Conservation (phyloP, 768 basidiomycete species). For the Chalciporus chontae region DNA sequence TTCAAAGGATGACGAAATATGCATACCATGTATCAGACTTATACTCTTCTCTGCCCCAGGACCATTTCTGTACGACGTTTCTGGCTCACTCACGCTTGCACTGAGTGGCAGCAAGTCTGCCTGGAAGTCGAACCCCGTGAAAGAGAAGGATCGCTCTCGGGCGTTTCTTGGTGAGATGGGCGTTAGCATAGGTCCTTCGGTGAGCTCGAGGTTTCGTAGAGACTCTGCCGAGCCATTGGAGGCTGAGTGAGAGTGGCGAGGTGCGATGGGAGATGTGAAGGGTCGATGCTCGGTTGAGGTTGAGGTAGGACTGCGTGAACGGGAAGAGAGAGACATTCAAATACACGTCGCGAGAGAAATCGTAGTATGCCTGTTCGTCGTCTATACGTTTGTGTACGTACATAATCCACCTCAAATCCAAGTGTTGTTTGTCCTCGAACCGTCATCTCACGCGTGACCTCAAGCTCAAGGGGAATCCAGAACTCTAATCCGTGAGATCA, state of each 20-base stretch:
- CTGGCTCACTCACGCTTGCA: constrained; percentile 71
- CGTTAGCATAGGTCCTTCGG: constrained; percentile 51
- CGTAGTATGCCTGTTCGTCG: not conserved
- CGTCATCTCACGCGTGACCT: too few relatives aligned
- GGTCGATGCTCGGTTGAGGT: constrained; percentile 10
- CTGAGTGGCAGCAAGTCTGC: constrained; percentile 74
- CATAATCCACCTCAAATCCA: too few relatives aligned
- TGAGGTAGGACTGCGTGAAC: constrained; percentile 16
- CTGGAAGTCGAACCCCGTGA: constrained; percentile 77
- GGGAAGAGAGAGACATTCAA: constrained; percentile 20
- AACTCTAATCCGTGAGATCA: too few relatives aligned
- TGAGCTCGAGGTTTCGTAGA: constrained; percentile 74
- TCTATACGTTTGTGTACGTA: too few relatives aligned
- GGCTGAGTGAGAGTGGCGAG: constrained; percentile 1
- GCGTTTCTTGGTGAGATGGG: constrained; percentile 7
- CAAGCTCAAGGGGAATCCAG: too few relatives aligned
- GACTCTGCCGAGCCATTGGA: constrained; percentile 64
- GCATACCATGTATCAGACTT: constrained; percentile 70
- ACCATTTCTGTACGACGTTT: constrained; percentile 41
- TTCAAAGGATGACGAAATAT: not conserved
- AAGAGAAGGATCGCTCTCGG: constrained; percentile 59
- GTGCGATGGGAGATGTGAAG: constrained; percentile 1
- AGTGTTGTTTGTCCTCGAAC: too few relatives aligned
- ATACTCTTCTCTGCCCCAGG: constrained; percentile 73
- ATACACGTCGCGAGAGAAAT: not conserved